Conservation (phyloP, 345 rosid genomes). For the Cochlearia excelsa region DNA sequence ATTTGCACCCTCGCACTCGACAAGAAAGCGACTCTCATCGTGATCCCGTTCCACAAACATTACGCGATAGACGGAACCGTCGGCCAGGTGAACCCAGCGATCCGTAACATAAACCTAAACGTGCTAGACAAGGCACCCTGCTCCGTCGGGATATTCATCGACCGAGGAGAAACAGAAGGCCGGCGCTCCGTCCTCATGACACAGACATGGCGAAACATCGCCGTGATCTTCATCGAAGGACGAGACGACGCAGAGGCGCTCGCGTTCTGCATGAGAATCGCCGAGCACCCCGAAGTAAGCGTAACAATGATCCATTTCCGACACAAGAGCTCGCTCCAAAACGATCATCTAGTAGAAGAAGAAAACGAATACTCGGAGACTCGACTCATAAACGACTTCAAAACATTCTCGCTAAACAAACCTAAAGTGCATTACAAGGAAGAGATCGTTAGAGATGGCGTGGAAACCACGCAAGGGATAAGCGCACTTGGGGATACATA, state of each 20-base stretch:
- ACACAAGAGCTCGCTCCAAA: constrained; percentile 20
- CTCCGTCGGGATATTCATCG: constrained; percentile 46
- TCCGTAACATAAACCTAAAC: constrained; percentile 42
- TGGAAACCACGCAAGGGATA: constrained; percentile 38
- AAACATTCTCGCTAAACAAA: constrained; percentile 15
- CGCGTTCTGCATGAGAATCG: constrained; percentile 34
- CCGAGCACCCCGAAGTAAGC: constrained; percentile 34
- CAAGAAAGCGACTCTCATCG: constrained; percentile 47
- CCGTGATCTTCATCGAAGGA: constrained; percentile 40
- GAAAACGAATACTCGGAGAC: constrained; percentile 9
- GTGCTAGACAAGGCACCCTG: constrained; percentile 56
- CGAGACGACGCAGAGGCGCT: constrained; percentile 37
- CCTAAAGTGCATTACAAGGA: constrained; percentile 26
- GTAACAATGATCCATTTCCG: constrained; percentile 36
- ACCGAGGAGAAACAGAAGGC: constrained; percentile 34
- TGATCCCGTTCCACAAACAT: constrained; percentile 52
- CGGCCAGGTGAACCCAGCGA: constrained; percentile 29
- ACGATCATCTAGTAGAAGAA: not conserved
- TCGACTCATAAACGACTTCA: constrained; percentile 33
- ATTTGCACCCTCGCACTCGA: constrained; percentile 57
- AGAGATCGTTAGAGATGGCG: constrained; percentile 40
- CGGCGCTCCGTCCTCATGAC: constrained; percentile 8
- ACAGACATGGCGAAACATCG: constrained; percentile 30
- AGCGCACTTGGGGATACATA: constrained; percentile 33
- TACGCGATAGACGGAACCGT: constrained; percentile 41